Conservation (phyloP, 768 basidiomycete species). For the Russula lepida region DNA sequence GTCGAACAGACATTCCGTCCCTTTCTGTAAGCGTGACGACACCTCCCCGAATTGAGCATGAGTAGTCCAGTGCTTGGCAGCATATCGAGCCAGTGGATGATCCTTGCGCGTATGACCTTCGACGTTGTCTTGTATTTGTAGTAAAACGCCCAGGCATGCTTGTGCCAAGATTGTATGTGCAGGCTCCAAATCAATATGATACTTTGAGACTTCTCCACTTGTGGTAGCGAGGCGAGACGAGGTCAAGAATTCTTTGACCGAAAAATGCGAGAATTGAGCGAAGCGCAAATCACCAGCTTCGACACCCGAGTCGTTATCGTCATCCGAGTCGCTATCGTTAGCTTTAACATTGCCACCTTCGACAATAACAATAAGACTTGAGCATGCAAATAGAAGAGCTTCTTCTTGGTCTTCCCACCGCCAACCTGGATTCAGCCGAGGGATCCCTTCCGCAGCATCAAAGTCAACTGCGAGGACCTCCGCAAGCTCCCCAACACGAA, state of each 20-base stretch:
- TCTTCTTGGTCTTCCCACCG: neutral
- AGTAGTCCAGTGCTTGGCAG: neutral
- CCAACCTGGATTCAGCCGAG: neutral
- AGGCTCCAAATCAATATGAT: neutral
- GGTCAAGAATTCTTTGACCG: neutral
- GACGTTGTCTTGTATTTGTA: neutral
- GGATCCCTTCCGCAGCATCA: neutral
- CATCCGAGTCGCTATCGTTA: too few species aligned
- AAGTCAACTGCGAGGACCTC: neutral
- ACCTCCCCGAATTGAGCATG: neutral
- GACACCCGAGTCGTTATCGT: too few species aligned
- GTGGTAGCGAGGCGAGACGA: neutral
- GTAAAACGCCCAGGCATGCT: neutral
- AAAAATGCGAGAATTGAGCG: too few species aligned
- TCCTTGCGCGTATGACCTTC: too few species aligned
- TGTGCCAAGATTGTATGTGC: neutral
- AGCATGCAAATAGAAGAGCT: neutral
- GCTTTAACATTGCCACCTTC: too few species aligned
- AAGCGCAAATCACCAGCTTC: too few species aligned
- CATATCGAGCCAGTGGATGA: neutral
- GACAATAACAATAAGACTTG: neutral
- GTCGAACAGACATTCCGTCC: neutral
- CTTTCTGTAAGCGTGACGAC: too few species aligned
- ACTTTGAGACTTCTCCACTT: neutral
- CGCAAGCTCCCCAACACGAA: neutral